These are phyloP conservation scores for Coprinopsis strossmayeri DNA, from an alignment of 768 basidiomycete genomes.

Conservation along the genomic window DNA sequence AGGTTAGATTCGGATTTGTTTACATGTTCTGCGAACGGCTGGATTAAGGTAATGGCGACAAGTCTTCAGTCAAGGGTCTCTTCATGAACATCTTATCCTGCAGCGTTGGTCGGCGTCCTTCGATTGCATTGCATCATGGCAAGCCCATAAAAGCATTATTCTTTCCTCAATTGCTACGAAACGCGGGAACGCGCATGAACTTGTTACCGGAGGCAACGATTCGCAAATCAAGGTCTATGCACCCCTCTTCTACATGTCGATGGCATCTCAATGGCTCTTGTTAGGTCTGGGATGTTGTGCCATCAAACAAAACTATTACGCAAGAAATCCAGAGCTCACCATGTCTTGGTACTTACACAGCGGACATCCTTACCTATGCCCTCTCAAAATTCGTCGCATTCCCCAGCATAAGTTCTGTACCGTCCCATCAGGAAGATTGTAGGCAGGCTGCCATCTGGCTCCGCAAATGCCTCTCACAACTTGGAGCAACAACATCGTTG, in stretches of 20 bases:
- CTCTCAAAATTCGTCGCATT: constrained; percentile 83
- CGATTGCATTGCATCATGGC: constrained; percentile 79
- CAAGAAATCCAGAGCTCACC: constrained; percentile 8
- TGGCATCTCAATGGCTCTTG: background rate
- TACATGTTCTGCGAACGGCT: constrained; percentile 61
- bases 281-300: constrained; percentile 51
- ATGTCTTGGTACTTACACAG: constrained; percentile 5
- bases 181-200: constrained; percentile 20
- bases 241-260: background rate
- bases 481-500: constrained; percentile 78
- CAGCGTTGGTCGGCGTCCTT: constrained; percentile 83
- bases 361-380: constrained; percentile 52
- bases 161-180: constrained; percentile 68
- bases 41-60: constrained; percentile 74
- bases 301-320: constrained; percentile 21
- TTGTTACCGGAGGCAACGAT: constrained; percentile 83
- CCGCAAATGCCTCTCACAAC: constrained; percentile 78
- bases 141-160: constrained; percentile 73
- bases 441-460: constrained; percentile 92
- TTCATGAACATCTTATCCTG: background rate
- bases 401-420: constrained; percentile 73
- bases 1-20: constrained; percentile 59
- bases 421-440: constrained; percentile 74
- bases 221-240: constrained; percentile 66
- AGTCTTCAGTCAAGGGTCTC: background rate